phyloP scores from a whole-genome alignment of 2,329 filamentous ascomycete genomes.

The Monosporascus sp. region DNA sequence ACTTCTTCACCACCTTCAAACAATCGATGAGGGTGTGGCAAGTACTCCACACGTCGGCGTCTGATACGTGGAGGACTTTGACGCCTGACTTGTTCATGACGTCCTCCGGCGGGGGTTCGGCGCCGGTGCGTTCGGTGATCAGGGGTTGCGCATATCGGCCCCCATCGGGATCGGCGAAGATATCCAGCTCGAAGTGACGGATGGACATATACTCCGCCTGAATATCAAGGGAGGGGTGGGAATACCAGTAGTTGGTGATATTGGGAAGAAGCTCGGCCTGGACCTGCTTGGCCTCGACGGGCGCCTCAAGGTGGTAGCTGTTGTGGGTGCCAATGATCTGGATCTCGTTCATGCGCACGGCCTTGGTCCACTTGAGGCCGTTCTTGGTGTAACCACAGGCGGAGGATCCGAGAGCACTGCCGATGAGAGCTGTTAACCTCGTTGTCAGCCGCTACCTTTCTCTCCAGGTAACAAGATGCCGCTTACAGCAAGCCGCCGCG shows the following conservation, averaged over 20 bases:
- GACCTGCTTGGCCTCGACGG: slow-evolving; percentile 32
- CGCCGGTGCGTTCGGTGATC: slow-evolving; percentile 33
- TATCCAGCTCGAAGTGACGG: slow-evolving; percentile 42
- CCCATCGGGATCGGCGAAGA: slow-evolving; percentile 42
- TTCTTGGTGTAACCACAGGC: slow-evolving; percentile 17
- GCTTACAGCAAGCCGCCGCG: neutral
- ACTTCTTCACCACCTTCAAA: slow-evolving; percentile 35
- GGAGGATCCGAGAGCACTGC: neutral
- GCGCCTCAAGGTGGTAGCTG: slow-evolving; percentile 43
- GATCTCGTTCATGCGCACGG: slow-evolving; percentile 44
- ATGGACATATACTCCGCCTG: slow-evolving; percentile 41
- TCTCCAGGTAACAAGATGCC: neutral
- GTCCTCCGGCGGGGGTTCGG: slow-evolving; percentile 31
- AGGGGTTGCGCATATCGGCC: slow-evolving; percentile 40
- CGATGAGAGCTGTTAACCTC: neutral
- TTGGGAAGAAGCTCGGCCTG: slow-evolving; percentile 32
- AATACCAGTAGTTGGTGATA: slow-evolving; percentile 40
- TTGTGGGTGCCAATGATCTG: slow-evolving; percentile 48
- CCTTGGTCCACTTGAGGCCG: slow-evolving; percentile 25
- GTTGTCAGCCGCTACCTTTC: neutral
- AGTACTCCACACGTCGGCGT: slow-evolving; percentile 38
- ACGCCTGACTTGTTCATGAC: slow-evolving; percentile 36
- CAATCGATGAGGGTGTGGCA: slow-evolving; percentile 42
- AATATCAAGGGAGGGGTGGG: slow-evolving; percentile 36
- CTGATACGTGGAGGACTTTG: slow-evolving; percentile 46